A percentile compares a stretch with the other conserved stretches of the same genome.
These are phyloP conservation scores for Candida nitratophila DNA, from an alignment of 805 yeast genomes.

Conservation along the genomic window DNA sequence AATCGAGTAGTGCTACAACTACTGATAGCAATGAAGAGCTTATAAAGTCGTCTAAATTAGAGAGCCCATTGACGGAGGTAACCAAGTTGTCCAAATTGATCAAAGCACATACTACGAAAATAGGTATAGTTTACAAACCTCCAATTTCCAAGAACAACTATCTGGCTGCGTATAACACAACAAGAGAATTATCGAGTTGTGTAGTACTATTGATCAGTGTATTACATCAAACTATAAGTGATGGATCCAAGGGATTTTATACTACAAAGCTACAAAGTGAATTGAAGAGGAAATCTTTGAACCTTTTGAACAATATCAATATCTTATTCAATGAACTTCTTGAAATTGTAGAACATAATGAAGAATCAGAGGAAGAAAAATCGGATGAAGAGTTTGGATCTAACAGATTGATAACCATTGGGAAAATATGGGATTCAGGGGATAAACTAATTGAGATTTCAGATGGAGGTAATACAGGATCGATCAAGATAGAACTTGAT, in stretches of 20 bases:
- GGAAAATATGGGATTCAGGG: constrained; percentile 67
- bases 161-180: constrained; percentile 40
- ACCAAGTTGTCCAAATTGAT: constrained; percentile 51
- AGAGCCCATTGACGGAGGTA: constrained; percentile 48
- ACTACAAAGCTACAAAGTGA: constrained; percentile 23
- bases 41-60: constrained; percentile 23
- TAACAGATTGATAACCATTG: constrained; percentile 51
- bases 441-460: constrained; percentile 37
- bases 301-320: background rate
- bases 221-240: constrained; percentile 29
- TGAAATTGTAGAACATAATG: constrained; percentile 13
- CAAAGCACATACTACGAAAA: constrained; percentile 71
- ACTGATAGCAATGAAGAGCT: background rate
- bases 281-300: constrained; percentile 17
- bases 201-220: constrained; percentile 40
- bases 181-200: constrained; percentile 38
- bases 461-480: constrained; percentile 45
- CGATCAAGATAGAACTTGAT: constrained; percentile 40
- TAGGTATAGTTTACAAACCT: constrained; percentile 64
- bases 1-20: no score
- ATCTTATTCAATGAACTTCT: constrained; percentile 12
- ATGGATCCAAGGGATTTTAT: constrained; percentile 21
- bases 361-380: constrained; percentile 7
- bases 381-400: constrained; percentile 19
- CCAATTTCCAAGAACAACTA: constrained; percentile 35